A percentile compares a stretch with the other conserved stretches of the same genome.
Conservation (phyloP, 2,329 filamentous ascomycete genomes). For the Cordyceps militaris region DNA sequence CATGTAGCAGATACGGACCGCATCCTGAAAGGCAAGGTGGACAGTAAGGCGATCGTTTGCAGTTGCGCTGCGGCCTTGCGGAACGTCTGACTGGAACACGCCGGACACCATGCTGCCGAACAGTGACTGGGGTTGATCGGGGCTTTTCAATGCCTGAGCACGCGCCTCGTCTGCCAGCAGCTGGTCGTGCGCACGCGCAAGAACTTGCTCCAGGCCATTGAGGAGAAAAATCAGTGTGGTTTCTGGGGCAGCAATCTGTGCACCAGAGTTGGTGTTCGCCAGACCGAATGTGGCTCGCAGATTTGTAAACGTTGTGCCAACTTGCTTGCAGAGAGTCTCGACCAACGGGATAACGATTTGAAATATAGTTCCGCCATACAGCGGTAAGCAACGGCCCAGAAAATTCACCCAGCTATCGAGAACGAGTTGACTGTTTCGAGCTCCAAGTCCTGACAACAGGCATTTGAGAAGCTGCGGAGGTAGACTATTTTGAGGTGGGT, state of each 20-base stretch:
- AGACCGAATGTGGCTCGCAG: constrained; percentile 57
- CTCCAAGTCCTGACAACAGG: constrained; percentile 73
- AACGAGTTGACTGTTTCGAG: constrained; percentile 63
- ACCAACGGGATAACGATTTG: constrained; percentile 86
- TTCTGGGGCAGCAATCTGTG: constrained; percentile 44
- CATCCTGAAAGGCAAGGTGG: constrained; percentile 92
- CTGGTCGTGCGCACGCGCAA: constrained; percentile 80
- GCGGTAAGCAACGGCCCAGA: constrained; percentile 71
- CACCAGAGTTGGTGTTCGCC: constrained; percentile 16
- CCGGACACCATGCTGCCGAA: constrained; percentile 93
- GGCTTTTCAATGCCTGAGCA: constrained; percentile 62
- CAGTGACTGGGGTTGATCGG: constrained; percentile 78
- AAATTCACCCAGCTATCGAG: constrained; percentile 91
- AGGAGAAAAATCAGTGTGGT: constrained; percentile 75
- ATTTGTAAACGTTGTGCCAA: constrained; percentile 63
- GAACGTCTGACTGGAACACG: constrained; percentile 73
- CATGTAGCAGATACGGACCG: constrained; percentile 80
- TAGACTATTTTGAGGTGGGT: constrained; percentile 36
- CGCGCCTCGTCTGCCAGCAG: constrained; percentile 69
- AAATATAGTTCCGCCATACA: constrained; percentile 80
- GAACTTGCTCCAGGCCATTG: constrained; percentile 85
- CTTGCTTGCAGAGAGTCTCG: constrained; percentile 77
- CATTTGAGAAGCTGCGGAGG: constrained; percentile 72
- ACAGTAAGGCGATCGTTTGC: constrained; percentile 92
- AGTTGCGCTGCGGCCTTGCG: constrained; percentile 71